Base-by-base conservation (phyloP, 139 green algal species). In the Micractinium conductrix region DNA sequence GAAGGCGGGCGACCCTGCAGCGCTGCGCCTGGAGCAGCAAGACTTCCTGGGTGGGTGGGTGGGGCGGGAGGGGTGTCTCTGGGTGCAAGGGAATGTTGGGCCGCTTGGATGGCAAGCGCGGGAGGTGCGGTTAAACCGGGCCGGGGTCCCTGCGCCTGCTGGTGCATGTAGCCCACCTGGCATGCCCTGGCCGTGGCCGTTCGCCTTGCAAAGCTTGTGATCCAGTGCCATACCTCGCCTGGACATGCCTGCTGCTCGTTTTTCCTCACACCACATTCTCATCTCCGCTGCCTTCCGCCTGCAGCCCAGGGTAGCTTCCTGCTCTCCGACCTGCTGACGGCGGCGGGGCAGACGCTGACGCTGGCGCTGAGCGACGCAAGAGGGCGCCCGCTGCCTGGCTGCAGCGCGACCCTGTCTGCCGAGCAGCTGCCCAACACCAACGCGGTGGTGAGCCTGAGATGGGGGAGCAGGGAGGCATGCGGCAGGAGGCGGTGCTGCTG, bases 21-120 rank as follows among this genome's bases (percentile, higher is more conserved):
- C 60, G 24, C 30, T 91, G 28, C 28, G 65, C 40, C 78, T 87
- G 26, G 63, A 44, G 38, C 43, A 73, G 40, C 71, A 90, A 71
- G 76, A 91, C 43, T 88, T 87, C 43, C 74, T 91, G 50, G 88
- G 88, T 74, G 16, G 33, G 80, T 86, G 65, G 87, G 38, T 37
- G 69, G 62, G 62, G 4, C 4, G 62, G 62, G n/a, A n/a, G n/a
- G n/a, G n/a, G n/a, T n/a, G n/a, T n/a, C n/a, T n/a, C n/a, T n/a
- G n/a, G n/a, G n/a, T n/a, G n/a, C n/a, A n/a, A n/a, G n/a, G n/a
- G n/a, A 14, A 58, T 14, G 48, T 58, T 58, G 10, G 48, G 14
- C 48, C 48, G 48, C 60, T 68, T 68, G 33, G 55, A 30, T 65
- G 21, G 8, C 53, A 62, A 24, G 53, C 53, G 5, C 19, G 60